Conservation (phyloP, 345 rosid genomes). For the Eucalyptus cloeziana region DNA sequence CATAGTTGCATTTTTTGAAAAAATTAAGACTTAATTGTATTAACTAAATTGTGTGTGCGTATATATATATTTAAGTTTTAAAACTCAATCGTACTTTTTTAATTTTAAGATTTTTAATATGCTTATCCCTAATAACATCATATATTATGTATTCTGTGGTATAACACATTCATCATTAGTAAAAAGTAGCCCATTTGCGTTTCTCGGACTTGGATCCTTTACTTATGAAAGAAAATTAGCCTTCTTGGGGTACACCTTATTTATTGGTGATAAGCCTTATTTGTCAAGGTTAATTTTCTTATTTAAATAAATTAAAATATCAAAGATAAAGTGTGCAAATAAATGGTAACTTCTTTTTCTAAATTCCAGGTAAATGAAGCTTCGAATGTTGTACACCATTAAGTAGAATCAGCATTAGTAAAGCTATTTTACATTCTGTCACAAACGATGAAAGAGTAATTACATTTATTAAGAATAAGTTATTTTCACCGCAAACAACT, state of each 20-base stretch:
- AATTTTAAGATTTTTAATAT: too few relatives aligned
- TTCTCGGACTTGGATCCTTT: not conserved
- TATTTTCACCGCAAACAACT: not conserved
- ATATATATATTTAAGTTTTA: too few relatives aligned
- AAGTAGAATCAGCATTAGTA: not conserved
- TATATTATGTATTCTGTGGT: fast-evolving
- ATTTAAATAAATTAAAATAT: not conserved
- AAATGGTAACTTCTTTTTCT: not conserved
- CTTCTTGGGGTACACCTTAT: not conserved
- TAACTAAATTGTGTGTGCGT: too few relatives aligned
- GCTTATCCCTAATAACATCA: fast-evolving
- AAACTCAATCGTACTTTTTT: fast-evolving
- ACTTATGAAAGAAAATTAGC: too few relatives aligned
- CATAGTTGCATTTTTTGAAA: too few relatives aligned
- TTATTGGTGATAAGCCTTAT: not conserved
- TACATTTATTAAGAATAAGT: not conserved
- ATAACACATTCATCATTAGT: not conserved
- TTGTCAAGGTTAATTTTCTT: not conserved
- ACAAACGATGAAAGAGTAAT: not conserved
- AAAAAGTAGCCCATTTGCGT: not conserved
- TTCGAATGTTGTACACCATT: not conserved
- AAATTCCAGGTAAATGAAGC: not conserved
- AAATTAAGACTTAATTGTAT: too few relatives aligned
- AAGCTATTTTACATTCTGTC: not conserved
- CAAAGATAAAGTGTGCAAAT: not conserved